Evolutionary conservation across 768 basidiomycete genomes (phyloP).

Genomic region (Lepiota brunneoincarnata): DNA sequence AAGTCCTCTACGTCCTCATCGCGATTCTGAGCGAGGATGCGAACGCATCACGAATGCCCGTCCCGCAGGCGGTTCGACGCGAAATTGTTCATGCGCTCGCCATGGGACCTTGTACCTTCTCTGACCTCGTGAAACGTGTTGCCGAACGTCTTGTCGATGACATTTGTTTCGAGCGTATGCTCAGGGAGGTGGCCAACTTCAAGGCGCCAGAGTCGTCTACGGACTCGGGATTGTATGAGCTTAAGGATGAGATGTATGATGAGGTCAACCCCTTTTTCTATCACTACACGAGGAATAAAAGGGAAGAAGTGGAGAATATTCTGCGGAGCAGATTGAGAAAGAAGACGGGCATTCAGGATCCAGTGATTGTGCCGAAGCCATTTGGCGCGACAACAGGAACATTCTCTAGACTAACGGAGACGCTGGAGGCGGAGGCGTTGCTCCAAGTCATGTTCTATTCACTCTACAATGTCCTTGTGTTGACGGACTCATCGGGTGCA

Average conservation of each 20-base stretch:
- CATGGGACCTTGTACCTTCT: constrained; percentile 83
- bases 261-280: constrained; percentile 96
- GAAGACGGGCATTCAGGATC: constrained; percentile 53
- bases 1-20: constrained; percentile 85
- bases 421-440: constrained; percentile 69
- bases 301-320: constrained; percentile 85
- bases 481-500: constrained; percentile 51
- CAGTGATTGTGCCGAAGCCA: constrained; percentile 73
- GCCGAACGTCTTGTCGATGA: constrained; percentile 89
- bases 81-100: constrained; percentile 92
- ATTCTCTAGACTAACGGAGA: constrained; percentile 60
- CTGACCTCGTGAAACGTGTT: constrained; percentile 87
- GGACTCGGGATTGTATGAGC: constrained; percentile 85
- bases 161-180: constrained; percentile 73
- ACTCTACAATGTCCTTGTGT: constrained; percentile 67
- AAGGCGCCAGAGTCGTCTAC: constrained; percentile 72
- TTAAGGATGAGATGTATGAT: constrained; percentile 77
- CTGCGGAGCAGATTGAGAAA: constrained; percentile 67
- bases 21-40: constrained; percentile 82
- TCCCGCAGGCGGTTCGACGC: constrained; percentile 63
- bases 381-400: constrained; percentile 47
- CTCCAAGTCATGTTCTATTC: constrained; percentile 84
- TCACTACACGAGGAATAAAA: constrained; percentile 91
- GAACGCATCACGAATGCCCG: constrained; percentile 65
- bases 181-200: constrained; percentile 80